A percentile compares a stretch with the other conserved stretches of the same genome.
These are phyloP conservation scores for Saccharomycopsis javanensis DNA, from an alignment of 805 yeast genomes.

Conservation along the genomic window DNA sequence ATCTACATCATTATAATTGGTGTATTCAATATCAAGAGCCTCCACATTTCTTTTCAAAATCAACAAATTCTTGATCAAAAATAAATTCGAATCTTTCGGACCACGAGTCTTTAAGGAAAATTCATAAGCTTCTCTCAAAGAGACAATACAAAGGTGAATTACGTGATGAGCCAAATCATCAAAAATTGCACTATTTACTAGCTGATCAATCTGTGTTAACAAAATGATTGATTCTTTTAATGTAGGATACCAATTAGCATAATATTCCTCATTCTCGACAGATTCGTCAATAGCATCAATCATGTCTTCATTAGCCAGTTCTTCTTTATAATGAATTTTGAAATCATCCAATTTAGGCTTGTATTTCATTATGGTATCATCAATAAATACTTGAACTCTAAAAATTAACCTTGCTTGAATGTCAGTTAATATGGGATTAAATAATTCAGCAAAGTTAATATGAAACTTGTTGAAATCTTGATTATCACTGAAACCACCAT, in stretches of 20 bases:
- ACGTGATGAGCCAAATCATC: conserved; percentile 85
- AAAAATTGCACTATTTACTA: conserved; percentile 68
- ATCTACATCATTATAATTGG: conserved; percentile 53
- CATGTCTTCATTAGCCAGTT: background rate
- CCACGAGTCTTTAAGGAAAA: conserved; percentile 40
- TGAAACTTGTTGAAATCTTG: conserved; percentile 24
- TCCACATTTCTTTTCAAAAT: conserved; percentile 59
- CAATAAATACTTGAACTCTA: conserved; percentile 65
- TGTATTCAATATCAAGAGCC: conserved; percentile 71
- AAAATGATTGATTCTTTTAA: conserved; percentile 57
- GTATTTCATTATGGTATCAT: conserved; percentile 56
- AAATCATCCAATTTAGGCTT: conserved; percentile 62
- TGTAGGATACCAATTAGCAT: conserved; percentile 57
- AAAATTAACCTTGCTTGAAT: conserved; percentile 75
- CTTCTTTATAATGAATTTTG: conserved; percentile 23
- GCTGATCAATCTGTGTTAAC: conserved; percentile 68
- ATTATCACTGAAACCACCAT: conserved; percentile 22
- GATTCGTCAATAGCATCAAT: background rate
- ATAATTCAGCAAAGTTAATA: conserved; percentile 47
- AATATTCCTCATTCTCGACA: conserved; percentile 18
- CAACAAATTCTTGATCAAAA: conserved; percentile 62
- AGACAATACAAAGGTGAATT: conserved; percentile 63
- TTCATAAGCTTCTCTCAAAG: conserved; percentile 47
- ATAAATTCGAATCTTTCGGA: conserved; percentile 48
- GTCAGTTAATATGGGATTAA: conserved; percentile 64